Base-by-base conservation (phyloP, 495 filamentous ascomycete genomes). In the Penicillium cataractarum region DNA sequence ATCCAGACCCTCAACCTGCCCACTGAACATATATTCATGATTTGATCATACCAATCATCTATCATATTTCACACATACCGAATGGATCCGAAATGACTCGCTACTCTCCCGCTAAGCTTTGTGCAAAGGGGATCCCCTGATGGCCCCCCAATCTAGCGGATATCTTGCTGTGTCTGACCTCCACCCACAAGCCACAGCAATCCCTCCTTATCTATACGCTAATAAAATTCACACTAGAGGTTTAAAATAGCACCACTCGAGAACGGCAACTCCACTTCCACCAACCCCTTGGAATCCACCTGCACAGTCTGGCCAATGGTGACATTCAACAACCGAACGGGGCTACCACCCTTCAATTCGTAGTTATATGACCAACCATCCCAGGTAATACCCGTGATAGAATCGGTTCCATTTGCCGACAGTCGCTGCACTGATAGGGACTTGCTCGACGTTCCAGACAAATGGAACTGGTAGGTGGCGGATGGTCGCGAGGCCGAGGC, bases 281-380 rank as follows among this genome's bases (percentile, higher is more conserved):
- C 70, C 32, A 35, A 60, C 10, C 84, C 85, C 62, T 72, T 69
- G 39, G 63, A 65, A n/a, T 66, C 66, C 0, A 86, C 80, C 44
- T 29, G 37, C 6, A 73, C 75, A 53, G 55, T 79, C 78, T 89
- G 87, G 6, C 81, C 83, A 13, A 67, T 72, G 17, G 87, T 88
- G 27, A 86, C 82, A 69, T 89, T 89, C 0, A 49, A 58, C 74
- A 89, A 57, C 46, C 80, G 73, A 51, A 85, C 82, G 13, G 87
- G 84, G 73, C 70, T 72, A 1, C 88, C 88, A 15, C 73, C 57
- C 3, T 81, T 74, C 56, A 88, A 65, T 70, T 89, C 85, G 54
- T 83, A 85, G 61, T 89, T 85, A 63, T 89, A 91, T 48, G 82
- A 87, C 73, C 73, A 82, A 0, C 87, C 87, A 68, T 89, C 84